Base-by-base conservation (phyloP, 768 basidiomycete genomes). In the Trametes sanguinea region DNA sequence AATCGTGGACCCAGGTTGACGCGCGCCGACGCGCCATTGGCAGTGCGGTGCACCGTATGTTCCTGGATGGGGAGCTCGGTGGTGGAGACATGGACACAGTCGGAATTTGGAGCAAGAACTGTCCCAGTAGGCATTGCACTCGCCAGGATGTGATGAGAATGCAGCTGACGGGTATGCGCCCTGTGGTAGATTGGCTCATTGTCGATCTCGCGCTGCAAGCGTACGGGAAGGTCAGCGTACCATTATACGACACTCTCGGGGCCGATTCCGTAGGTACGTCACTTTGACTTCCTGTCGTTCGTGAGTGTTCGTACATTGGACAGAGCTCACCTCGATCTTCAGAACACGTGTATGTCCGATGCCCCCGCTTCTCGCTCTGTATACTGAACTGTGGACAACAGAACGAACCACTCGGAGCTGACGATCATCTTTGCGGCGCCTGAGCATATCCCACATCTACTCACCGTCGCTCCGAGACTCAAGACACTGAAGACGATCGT, bases 181-280 rank as follows among this genome's bases (percentile, higher is more conserved):
- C 22, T 32, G 13, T 44, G 22, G 17, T 39, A 91, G 97, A 98
- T 75, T 99, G 97, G 96, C 95, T 98, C 75, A 76, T 96, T 29
- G 80, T 95, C 48, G 94, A 96, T 69, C 78, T 94, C 54, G 90
- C 93, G 6, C 77, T 86, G 60, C 85, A 90, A 55, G 88, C 86
- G 10, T 98, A 96, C 73, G 80, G 83, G n/a, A 87, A 92, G 72
- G 88, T 96, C 33, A 84, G 87, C 7, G 94, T 97, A 61, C 88
- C 88, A 69, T 77, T 99, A 60, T 99, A 99, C 76, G 95, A 98
- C 71, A 98, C 95, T 0, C 80, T 98, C 37, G 97, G 97, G 8
- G 86, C 86, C 62, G 90, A 94, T 71, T 88, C 92, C 50, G 92
- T 95, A 57, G 92, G 92, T 92, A 68, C 72, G 89, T 70, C 37